Percentiles rank a stretch among this genome's conserved stretches.
Evolutionary conservation across 495 filamentous ascomycete species (phyloP).

Genomic region (Lasiosphaeris hirsuta): DNA sequence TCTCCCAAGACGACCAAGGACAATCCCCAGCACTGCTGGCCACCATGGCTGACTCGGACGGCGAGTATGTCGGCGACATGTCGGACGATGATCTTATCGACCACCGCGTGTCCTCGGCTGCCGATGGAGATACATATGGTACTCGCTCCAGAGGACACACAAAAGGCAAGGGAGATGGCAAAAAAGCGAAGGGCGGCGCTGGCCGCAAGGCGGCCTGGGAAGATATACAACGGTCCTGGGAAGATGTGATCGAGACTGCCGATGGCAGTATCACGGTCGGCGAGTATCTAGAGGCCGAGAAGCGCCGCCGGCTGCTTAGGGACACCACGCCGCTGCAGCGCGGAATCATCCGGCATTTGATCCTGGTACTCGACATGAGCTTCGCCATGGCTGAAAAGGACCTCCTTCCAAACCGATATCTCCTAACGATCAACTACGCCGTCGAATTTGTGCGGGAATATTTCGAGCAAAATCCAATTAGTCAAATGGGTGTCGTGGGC

Average conservation of each 20-base stretch:
- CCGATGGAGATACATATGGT: constrained; percentile 17
- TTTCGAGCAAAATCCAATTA: constrained; percentile 99
- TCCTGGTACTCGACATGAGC: constrained; percentile 89
- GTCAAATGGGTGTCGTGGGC: constrained; percentile 83
- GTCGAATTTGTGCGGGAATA: constrained; percentile 88
- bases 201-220: constrained; percentile 45
- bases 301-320: constrained; percentile 59
- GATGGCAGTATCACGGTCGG: constrained; percentile 40
- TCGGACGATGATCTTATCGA: constrained; percentile 74
- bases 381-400: constrained; percentile 95
- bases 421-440: constrained; percentile 78
- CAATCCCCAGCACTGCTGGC: background rate
- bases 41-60: constrained; percentile 72
- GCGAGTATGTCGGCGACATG: constrained; percentile 70
- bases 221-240: constrained; percentile 48
- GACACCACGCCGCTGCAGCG: constrained; percentile 94
- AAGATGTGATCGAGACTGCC: constrained; percentile 39
- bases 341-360: constrained; percentile 92
- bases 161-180: constrained; percentile 20
- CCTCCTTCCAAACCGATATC: constrained; percentile 79
- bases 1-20: background rate
- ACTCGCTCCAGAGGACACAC: constrained; percentile 21
- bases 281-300: constrained; percentile 44
- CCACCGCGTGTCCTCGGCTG: constrained; percentile 39
- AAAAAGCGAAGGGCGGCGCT: constrained; percentile 30